These are phyloP conservation scores for Yueomyces sinensis DNA, from an alignment of 805 yeast genomes.

Conservation along the genomic window DNA sequence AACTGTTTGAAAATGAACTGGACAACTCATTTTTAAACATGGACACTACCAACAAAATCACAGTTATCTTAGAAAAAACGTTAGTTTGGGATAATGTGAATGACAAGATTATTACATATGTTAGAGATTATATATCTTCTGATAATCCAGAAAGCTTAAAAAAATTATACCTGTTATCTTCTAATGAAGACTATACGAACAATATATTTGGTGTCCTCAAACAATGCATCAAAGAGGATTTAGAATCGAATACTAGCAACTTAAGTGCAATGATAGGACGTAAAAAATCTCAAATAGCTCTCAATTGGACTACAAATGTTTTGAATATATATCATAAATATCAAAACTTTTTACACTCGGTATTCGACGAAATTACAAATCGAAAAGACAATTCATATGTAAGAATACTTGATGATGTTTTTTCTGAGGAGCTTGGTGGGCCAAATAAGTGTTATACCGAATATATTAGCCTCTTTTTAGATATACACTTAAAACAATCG, in stretches of 20 bases:
- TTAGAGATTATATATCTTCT: conserved; percentile 5
- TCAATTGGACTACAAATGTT: conserved; percentile 53
- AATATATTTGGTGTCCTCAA: conserved; percentile 8
- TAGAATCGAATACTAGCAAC: conserved; percentile 6
- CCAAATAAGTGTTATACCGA: conserved; percentile 33
- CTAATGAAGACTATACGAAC: conserved; percentile 5
- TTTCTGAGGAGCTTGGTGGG: conserved; percentile 46
- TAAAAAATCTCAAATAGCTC: conserved; percentile 38
- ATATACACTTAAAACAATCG: conserved; percentile 37
- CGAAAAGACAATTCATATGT: conserved; percentile 26
- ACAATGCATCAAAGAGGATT: conserved; percentile 8
- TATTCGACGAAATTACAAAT: conserved; percentile 34
- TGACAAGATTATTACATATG: conserved; percentile 3
- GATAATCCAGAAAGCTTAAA: conserved; percentile 5
- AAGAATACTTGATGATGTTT: conserved; percentile 39
- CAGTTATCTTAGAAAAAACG: conserved; percentile 9
- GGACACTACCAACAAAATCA: conserved; percentile 14
- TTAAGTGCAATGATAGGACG: conserved; percentile 6
- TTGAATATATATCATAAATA: conserved; percentile 39
- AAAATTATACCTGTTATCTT: conserved; percentile 9
- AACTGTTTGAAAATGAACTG: conserved; percentile 44
- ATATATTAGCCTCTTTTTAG: conserved; percentile 43
- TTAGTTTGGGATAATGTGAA: conserved; percentile 12
- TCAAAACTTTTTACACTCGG: conserved; percentile 33
- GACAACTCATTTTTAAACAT: conserved; percentile 10